Evolutionary conservation across 2,329 filamentous ascomycete species (phyloP).

Genomic region (Colletotrichum sp.): DNA sequence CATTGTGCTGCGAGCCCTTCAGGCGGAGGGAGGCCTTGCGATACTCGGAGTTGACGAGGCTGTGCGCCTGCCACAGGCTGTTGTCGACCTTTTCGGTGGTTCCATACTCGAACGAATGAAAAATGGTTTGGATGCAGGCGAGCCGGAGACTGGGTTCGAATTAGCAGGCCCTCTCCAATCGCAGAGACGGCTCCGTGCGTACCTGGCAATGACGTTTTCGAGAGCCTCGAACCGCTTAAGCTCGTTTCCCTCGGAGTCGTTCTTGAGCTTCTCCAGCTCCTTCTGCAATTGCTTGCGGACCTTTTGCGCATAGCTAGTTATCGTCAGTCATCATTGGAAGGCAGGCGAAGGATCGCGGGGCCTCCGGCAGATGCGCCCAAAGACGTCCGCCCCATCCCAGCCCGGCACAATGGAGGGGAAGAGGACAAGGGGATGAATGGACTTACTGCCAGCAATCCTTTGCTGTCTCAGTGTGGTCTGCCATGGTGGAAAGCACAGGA

Average conservation of each 20-base stretch:
- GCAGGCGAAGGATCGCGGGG: not conserved
- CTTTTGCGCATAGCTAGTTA: constrained; percentile 45
- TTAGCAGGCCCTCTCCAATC: constrained; percentile 8
- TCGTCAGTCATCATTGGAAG: constrained; percentile 17
- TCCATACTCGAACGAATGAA: constrained; percentile 73
- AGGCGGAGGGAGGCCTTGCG: constrained; percentile 69
- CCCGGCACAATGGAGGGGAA: not conserved
- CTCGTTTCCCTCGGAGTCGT: constrained; percentile 39
- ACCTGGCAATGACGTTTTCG: constrained; percentile 49
- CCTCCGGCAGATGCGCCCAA: not conserved
- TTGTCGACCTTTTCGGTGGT: constrained; percentile 68
- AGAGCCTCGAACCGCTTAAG: constrained; percentile 48
- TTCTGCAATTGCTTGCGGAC: constrained; percentile 47
- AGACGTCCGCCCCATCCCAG: not conserved
- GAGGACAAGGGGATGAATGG: not conserved
- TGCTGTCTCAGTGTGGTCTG: constrained; percentile 28
- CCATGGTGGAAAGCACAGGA: constrained; percentile 1
- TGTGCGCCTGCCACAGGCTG: constrained; percentile 80
- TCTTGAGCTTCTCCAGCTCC: constrained; percentile 47
- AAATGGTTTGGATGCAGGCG: constrained; percentile 74
- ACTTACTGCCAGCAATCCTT: constrained; percentile 46
- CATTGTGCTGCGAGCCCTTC: constrained; percentile 54
- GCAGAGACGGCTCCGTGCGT: constrained; percentile 25
- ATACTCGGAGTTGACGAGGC: constrained; percentile 79
- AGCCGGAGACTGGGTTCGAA: constrained; percentile 64